Evolutionary conservation across 116 monocot species (phyloP), one percentile per base, ranked within the genome.

Genomic region (Zostera marina): DNA sequence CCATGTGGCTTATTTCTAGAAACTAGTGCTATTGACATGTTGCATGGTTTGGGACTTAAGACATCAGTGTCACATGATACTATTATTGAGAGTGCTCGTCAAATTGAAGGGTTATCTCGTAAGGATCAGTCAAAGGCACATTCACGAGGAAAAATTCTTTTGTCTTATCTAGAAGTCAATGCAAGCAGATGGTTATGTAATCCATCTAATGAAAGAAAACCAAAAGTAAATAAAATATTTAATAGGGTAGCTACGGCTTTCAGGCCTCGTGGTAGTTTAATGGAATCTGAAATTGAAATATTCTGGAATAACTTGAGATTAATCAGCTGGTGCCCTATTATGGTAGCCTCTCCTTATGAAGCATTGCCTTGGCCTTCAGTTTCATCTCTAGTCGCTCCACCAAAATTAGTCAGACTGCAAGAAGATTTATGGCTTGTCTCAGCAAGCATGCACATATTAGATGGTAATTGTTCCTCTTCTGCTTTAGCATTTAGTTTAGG

Each of bases 311-410:
- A 90, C 43, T 53, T 99, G 54, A 81, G 77, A 81, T 75, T 79
- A 79, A 99, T 91, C 72, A 81, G 77, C 55, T 99, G 99, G 99
- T 99, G 99, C 55, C 99, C 99, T 60, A 91, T 99, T 45, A 53
- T 99, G 26, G 72, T 78, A 49, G 65, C 68, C 58, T 61, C 87
- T 49, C 91, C 91, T 25, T 71, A 79, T 81, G 47, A 74, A 60
- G 63, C 77, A 70, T 70, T 99, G 53, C 99, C 99, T 20, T 99
- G 99, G 99, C 87, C 99, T 65, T 70, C 69, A 57, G 84, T 84
- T 69, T 79, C 84, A 59, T 80, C 91, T 45, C 77, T 77, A 73
- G 83, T 99, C 64, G 99, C 99, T 47, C 99, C 99, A 21, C 99
- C 99, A 54, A 90, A 83, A 74, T 46, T 83, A 55, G 87, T 99